Evolutionary conservation across 306 rosid genomes (phyloP), one percentile per base, ranked within the genome.

Genomic region (Dryas octopetala): DNA sequence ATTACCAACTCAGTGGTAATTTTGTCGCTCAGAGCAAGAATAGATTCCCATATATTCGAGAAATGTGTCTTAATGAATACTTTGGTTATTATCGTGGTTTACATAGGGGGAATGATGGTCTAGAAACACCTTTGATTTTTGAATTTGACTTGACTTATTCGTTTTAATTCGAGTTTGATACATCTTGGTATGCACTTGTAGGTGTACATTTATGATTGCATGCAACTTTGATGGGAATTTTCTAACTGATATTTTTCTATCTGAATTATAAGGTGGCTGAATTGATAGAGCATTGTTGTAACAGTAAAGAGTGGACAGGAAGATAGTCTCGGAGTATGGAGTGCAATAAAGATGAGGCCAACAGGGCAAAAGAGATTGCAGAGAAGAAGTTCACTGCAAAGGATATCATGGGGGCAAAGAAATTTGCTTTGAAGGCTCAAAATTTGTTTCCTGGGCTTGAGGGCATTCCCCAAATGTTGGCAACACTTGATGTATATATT

Each of bases 281-380:
- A 28, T 76, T 57, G 73, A 66, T 73, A 45, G 71, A 70, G 67
- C 32, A 76, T 43, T 76, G 58, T 64, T 59, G 53, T 9, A 19
- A 26, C 55, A 13, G 8, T 63, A 45, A 50, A 70, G 63, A 64
- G 61, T 80, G 54, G 61, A 69, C 45, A 0, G 65, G 74, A 62
- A 77, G 70, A 40, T 74, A 32, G 68, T 57, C 14, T 10, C 60
- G 77, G 48, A 73, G 70, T 80, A 95, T 95, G 98, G 98, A 95
- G 76, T 95, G 98, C 82, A 95, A 95, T 80, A 87, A 82, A 87
- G 98, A 91, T 40, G 97, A 95, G 90, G 98, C 97, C 38, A 71
- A 72, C 71, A 86, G 94, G 79, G 96, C 98, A 6, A 91, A 87
- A 81, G 93, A 80, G 86, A 81, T 91, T 28, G 96, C 98, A 1